A percentile compares a stretch with the other conserved stretches of the same genome.
These are phyloP conservation scores for Wickerhamiella dianesei DNA, from an alignment of 805 yeast species.

Conservation along the genomic window DNA sequence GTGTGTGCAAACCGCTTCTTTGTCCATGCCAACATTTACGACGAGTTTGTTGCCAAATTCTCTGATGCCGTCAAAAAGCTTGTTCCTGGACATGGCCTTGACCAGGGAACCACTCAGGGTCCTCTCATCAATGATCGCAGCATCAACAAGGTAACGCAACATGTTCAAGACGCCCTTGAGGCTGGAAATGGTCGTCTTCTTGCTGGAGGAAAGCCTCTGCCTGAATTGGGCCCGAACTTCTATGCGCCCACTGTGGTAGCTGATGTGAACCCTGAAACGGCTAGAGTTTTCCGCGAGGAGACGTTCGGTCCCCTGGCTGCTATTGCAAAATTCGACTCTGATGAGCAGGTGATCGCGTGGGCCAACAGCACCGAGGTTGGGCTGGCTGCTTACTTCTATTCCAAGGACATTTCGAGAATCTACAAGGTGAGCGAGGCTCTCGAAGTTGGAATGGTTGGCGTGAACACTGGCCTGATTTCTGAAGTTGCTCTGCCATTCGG, in stretches of 20 bases:
- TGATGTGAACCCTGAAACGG: slow-evolving; percentile 39
- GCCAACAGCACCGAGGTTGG: slow-evolving; percentile 65
- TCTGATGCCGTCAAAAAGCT: slow-evolving; percentile 33
- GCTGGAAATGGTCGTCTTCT: slow-evolving; percentile 49
- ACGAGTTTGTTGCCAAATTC: slow-evolving; percentile 40
- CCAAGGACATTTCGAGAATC: slow-evolving; percentile 40
- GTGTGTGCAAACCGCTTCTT: slow-evolving; percentile 64
- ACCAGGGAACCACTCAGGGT: slow-evolving; percentile 51
- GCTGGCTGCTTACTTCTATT: slow-evolving; percentile 62
- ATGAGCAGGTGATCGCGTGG: slow-evolving; percentile 44
- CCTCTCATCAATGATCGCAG: slow-evolving; percentile 58
- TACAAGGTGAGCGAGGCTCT: slow-evolving; percentile 52
- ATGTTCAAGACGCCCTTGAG: slow-evolving; percentile 50
- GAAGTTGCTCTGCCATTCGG: slow-evolving; percentile 43
- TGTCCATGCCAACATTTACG: slow-evolving; percentile 52
- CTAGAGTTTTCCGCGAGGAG: slow-evolving; percentile 52
- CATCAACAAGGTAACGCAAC: slow-evolving; percentile 44
- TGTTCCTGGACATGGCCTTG: slow-evolving; percentile 51
- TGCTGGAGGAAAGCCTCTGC: slow-evolving; percentile 43
- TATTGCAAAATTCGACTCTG: slow-evolving; percentile 47
- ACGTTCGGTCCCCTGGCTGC: slow-evolving; percentile 77
- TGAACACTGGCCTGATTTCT: slow-evolving; percentile 59
- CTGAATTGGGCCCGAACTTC: slow-evolving; percentile 48
- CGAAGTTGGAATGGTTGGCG: slow-evolving; percentile 72
- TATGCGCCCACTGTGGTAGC: slow-evolving; percentile 55